Percentiles rank a stretch among this genome's conserved stretches.
Conservation (phyloP, 345 rosid genomes). For the Sonneratia alba region DNA sequence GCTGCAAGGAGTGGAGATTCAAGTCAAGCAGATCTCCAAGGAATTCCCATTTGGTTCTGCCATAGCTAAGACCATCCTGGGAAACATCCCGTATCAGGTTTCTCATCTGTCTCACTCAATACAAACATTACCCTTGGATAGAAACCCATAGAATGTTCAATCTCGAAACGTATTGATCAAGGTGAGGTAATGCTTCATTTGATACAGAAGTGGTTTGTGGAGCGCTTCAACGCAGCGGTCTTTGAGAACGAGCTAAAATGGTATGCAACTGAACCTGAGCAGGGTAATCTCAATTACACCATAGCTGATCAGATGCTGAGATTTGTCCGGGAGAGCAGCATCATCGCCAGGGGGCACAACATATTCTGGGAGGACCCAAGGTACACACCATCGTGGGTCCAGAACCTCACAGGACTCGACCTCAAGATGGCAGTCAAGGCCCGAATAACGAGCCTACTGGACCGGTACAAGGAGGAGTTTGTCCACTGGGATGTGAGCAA, state of each 20-base stretch:
- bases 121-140: background rate
- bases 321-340: constrained; percentile 44
- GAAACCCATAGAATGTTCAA: background rate
- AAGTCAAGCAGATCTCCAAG: constrained; percentile 47
- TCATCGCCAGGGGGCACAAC: constrained; percentile 72
- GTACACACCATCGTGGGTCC: constrained; percentile 64
- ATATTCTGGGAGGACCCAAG: constrained; percentile 88
- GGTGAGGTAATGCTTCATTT: background rate
- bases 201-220: constrained; percentile 60
- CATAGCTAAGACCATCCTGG: constrained; percentile 60
- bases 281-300: constrained; percentile 59
- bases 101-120: background rate
- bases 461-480: constrained; percentile 63
- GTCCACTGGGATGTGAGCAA: constrained; percentile 84
- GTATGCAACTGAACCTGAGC: constrained; percentile 69
- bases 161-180: background rate
- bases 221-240: constrained; percentile 81
- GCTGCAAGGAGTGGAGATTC: constrained; percentile 44
- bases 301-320: constrained; percentile 51
- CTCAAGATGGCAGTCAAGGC: constrained; percentile 47
- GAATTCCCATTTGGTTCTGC: constrained; percentile 85
- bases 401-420: constrained; percentile 25
- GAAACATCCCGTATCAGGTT: constrained; percentile 64
- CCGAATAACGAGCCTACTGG: constrained; percentile 65
- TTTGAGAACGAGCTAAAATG: constrained; percentile 87